Base-by-base conservation (phyloP, 257 asterid genomes). In the Buddleja alternifolia region DNA sequence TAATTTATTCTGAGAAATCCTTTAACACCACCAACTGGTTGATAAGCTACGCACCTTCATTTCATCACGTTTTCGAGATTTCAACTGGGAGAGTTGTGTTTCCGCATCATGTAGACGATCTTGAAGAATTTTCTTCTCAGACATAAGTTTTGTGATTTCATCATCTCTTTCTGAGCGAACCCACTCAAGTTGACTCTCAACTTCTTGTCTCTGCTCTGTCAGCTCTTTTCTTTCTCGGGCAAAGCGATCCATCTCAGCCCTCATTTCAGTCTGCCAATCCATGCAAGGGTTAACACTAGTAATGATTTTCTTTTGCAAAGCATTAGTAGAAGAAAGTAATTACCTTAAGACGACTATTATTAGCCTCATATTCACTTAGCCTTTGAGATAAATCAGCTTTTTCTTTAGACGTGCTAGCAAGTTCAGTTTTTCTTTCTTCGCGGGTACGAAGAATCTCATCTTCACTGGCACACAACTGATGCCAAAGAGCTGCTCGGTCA, bases 401-500 rank as follows among this genome's bases (percentile, higher is more conserved):
- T 73, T 89, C 99, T 82, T 92, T 89, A 73, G 88, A 83, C 42
- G 73, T 53, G 76, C 67, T 73, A 65, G 88, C 85, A 44, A 74
- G 74, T 73, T 85, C 98, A 52, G 80, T 73, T 75, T 89, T 82
- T 52, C 80, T 88, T 77, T 94, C 97, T 73, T 94, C 98, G 45
- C 96, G 92, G 69, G 84, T 71, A 61, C 83, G 95, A 24, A 80
- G 84, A 77, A 87, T 76, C 60, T 89, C 97, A 79, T 89, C 98
- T 78, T 89, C 97, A 60, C 83, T 82, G 63, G 93, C 83, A 75
- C 98, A 87, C 44, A 91, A 74, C 86, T 92, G 99, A 83, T 92
- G 97, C 99, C 99, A 94, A 78, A 94, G 98, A 51, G 97, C 88
- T 21, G 97, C 96, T 63, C 99, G 86, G 53, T 94, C 99, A 81